Conservation (phyloP, 371 early-diverging fungal species). For the Caulochytrium protostelioides region DNA sequence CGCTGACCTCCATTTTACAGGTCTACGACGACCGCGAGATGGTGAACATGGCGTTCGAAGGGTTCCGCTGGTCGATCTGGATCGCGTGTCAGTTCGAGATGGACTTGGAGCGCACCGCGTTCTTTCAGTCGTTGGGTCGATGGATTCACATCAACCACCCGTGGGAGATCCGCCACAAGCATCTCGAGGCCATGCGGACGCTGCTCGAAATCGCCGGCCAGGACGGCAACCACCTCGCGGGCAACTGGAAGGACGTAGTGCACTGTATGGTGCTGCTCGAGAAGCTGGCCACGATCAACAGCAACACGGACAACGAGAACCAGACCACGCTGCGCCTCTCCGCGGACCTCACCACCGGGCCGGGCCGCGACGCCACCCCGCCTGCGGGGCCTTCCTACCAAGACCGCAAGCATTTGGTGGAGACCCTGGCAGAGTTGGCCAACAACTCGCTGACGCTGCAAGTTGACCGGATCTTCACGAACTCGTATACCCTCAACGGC, state of each 20-base stretch:
- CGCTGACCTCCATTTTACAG: slow-evolving; percentile 62
- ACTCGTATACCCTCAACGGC: too few relatives aligned
- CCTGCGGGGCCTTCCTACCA: neutral
- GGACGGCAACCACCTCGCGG: slow-evolving; percentile 59
- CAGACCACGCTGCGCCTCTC: neutral
- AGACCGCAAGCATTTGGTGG: neutral
- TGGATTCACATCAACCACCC: slow-evolving; percentile 61
- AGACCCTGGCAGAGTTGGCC: neutral
- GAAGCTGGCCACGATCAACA: too few relatives aligned
- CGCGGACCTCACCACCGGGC: neutral
- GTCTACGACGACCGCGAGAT: slow-evolving; percentile 46
- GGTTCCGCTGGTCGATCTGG: slow-evolving; percentile 56
- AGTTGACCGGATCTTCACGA: slow-evolving; percentile 63
- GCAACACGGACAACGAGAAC: neutral
- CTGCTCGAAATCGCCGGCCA: slow-evolving; percentile 56
- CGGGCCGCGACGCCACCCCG: neutral
- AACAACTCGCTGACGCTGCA: slow-evolving; percentile 43
- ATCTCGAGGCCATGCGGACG: slow-evolving; percentile 64
- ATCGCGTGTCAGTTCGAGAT: slow-evolving; percentile 67
- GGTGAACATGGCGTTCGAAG: slow-evolving; percentile 44
- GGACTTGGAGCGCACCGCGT: slow-evolving; percentile 66
- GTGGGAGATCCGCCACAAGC: slow-evolving; percentile 60
- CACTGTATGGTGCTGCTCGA: slow-evolving; percentile 73
- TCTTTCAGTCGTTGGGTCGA: slow-evolving; percentile 66
- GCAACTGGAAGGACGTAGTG: slow-evolving; percentile 72